Conservation (phyloP, 176 grass and related monocot genomes). For the Bothriochloa decipiens region DNA sequence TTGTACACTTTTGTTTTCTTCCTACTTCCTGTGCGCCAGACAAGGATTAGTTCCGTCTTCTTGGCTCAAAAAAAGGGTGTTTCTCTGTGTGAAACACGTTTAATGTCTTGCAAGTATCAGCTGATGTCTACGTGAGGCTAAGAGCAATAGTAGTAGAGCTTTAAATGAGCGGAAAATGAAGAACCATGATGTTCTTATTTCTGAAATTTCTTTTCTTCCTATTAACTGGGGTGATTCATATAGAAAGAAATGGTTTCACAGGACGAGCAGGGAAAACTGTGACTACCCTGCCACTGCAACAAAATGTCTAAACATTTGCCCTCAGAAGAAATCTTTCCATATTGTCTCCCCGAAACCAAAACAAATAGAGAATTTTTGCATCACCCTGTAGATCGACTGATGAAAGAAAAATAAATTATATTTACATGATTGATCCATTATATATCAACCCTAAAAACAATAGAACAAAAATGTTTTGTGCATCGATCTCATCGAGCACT, state of each 20-base stretch:
- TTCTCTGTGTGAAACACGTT: too few relatives aligned
- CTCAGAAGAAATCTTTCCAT: neutral
- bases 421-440: constrained; percentile 28
- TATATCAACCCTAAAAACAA: neutral
- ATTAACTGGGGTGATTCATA: neutral
- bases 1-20: too few relatives aligned
- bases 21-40: neutral
- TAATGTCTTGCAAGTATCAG: too few relatives aligned
- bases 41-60: neutral
- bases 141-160: too few relatives aligned
- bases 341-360: neutral
- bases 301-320: neutral
- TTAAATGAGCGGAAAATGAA: neutral
- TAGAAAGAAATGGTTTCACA: neutral
- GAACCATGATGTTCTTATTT: neutral
- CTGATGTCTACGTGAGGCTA: too few relatives aligned
- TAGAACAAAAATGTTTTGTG: neutral
- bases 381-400: neutral
- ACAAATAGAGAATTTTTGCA: neutral
- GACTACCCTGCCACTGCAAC: too few relatives aligned
- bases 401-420: neutral
- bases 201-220: neutral
- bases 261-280: neutral
- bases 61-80: neutral
- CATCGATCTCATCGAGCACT: neutral